Percentiles rank a stretch among this genome's conserved stretches.
These are phyloP conservation scores for Lactifluus subvellereus DNA, from an alignment of 768 basidiomycete genomes.

Conservation along the genomic window DNA sequence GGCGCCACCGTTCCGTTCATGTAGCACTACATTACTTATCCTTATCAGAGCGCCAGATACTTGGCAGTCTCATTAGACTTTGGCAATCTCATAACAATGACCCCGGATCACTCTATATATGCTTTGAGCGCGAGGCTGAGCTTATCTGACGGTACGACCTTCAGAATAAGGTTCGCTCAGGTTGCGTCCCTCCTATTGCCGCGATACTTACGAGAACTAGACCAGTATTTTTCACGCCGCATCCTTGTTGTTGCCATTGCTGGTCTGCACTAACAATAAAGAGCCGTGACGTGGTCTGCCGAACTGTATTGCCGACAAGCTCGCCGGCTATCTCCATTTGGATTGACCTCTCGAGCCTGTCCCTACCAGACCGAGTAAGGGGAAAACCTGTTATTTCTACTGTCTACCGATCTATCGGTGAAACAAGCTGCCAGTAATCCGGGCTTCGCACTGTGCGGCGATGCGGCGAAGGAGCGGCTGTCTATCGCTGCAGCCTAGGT, in stretches of 20 bases:
- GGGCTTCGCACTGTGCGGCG: slow-evolving; percentile 9
- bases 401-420: slow-evolving; percentile 20
- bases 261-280: no score
- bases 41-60: slow-evolving; percentile 7
- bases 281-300: no score
- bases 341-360: not conserved
- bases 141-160: slow-evolving; percentile 2
- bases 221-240: not conserved
- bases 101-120: slow-evolving; percentile 2
- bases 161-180: not conserved
- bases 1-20: not conserved
- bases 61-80: slow-evolving; percentile 4
- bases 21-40: slow-evolving; percentile 8
- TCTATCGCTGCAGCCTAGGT: not conserved
- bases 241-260: not conserved
- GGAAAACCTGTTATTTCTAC: not conserved
- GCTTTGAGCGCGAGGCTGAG: not conserved
- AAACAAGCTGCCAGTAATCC: not conserved
- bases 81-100: not conserved
- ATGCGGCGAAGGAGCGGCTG: slow-evolving; percentile 12
- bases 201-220: not conserved
- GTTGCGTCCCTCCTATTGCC: not conserved
- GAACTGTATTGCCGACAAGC: not conserved
- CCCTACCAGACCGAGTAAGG: slow-evolving; percentile 12
- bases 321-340: slow-evolving; percentile 11